Base-by-base conservation (phyloP, 805 yeast species). In the Kluyveromyces lactis region DNA sequence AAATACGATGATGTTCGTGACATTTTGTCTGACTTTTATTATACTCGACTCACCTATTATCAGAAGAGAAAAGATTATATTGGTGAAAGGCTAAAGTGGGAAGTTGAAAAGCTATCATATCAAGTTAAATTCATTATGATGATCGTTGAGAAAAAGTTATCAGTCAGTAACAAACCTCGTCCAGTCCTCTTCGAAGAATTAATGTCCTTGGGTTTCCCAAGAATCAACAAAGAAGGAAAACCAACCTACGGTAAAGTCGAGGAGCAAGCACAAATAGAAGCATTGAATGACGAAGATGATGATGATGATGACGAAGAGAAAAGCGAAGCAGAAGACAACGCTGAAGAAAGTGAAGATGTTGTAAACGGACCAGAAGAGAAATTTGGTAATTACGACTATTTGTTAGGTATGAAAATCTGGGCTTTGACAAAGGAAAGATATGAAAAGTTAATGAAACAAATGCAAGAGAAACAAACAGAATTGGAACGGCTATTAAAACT, bases 391-490 rank as follows among this genome's bases (percentile, higher is more conserved):
- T 90, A 77, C 60, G 97, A 92, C 53, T 92, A 92, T 51, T 69
- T 92, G 46, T 69, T 92, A 39, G 94, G 92, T 39, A 84, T 92
- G 95, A 76, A 87, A 26, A 79, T 92, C 47, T 86, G 96, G 92
- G 82, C 96, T 28, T 74, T 92, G 55, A 90, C 98, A 0, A 72
- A 71, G 42, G 98, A 92, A 63, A 75, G 92, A 51, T 92, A 89
- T 56, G 89, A 86, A 52, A 79, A 75, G 49, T 67, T 92, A 48
- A 66, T 87, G 51, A 71, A 71, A 39, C 94, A 89, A 56, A 73
- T 77, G 44, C 85, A 77, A 41, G 80, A 68, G 18, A 81, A 79
- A 52, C 90, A 86, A 56, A 67, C 60, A 10, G 94, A 85, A 55
- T 70, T 90, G 50, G 80, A 76, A 33, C 57, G 54, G 1, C 68